Conservation (phyloP, 179 eudicot species). For the Sideroxylon spinosum region DNA sequence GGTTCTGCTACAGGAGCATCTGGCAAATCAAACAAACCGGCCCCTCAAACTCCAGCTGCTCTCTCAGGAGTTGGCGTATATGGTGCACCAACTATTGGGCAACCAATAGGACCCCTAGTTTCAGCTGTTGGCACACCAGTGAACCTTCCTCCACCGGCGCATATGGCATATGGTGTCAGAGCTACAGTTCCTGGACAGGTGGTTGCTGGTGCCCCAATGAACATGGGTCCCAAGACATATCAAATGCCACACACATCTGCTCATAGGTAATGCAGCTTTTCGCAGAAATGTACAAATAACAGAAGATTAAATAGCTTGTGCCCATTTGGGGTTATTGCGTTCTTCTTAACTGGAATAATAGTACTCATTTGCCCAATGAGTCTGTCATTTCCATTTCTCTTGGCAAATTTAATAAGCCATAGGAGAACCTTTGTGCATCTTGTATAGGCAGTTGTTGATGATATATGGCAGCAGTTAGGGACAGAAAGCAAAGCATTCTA, state of each 20-base stretch:
- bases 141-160: slow-evolving; percentile 46
- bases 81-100: slow-evolving; percentile 66
- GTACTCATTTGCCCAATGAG: background rate
- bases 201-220: slow-evolving; percentile 67
- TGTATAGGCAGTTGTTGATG: slow-evolving; percentile 12
- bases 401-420: slow-evolving; percentile 5
- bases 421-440: slow-evolving; percentile 12
- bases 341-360: slow-evolving; percentile 13
- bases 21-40: slow-evolving; percentile 44
- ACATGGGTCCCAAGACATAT: slow-evolving; percentile 49
- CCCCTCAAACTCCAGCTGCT: slow-evolving; percentile 31
- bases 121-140: slow-evolving; percentile 87
- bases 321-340: background rate
- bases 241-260: slow-evolving; percentile 55
- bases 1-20: slow-evolving; percentile 39
- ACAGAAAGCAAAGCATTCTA: background rate
- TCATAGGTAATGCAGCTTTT: slow-evolving; percentile 40
- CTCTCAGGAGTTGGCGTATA: slow-evolving; percentile 43
- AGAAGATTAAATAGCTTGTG: background rate
- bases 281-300: slow-evolving; percentile 15
- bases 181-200: slow-evolving; percentile 48
- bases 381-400: background rate
- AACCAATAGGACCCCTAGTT: slow-evolving; percentile 55
- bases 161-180: slow-evolving; percentile 63
- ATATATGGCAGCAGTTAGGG: slow-evolving; percentile 12